A percentile compares a stretch with the other conserved stretches of the same genome.
phyloP scores from a whole-genome alignment of 2,329 filamentous ascomycete species.

The Epichloe sibirici region DNA sequence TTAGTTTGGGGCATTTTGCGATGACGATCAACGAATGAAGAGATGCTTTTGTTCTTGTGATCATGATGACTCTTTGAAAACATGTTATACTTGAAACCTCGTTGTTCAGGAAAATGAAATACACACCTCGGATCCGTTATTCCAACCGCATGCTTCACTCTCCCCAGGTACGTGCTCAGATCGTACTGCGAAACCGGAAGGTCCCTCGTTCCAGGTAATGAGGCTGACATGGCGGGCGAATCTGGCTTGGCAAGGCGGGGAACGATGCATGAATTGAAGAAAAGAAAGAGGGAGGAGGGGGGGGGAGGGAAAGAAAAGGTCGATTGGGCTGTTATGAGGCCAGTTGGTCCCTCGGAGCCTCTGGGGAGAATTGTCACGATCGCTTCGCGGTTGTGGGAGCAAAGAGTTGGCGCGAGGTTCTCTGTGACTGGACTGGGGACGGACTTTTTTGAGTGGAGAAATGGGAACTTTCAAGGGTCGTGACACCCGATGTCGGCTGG shows the following conservation, averaged over 20 bases:
- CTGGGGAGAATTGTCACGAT: too few species aligned
- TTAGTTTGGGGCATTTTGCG: too few species aligned
- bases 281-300: too few species aligned
- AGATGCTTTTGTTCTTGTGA: not conserved
- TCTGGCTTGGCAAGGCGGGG: not conserved
- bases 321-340: not conserved
- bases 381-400: not conserved
- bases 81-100: not conserved
- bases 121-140: slow-evolving; percentile 91
- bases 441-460: too few species aligned
- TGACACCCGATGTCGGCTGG: too few species aligned
- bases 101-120: not conserved
- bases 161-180: slow-evolving; percentile 85
- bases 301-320: not conserved
- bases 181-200: slow-evolving; percentile 88
- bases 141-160: slow-evolving; percentile 78
- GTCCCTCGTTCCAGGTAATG: slow-evolving; percentile 59
- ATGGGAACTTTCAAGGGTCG: too few species aligned
- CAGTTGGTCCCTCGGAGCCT: not conserved
- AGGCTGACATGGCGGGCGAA: slow-evolving; percentile 43
- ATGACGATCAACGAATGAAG: not conserved
- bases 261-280: too few species aligned
- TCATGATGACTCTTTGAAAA: not conserved
- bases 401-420: too few species aligned
- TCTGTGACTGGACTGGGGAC: too few species aligned